Base-by-base conservation (phyloP, 2,329 filamentous ascomycete genomes). In the Chaetomium globosum region DNA sequence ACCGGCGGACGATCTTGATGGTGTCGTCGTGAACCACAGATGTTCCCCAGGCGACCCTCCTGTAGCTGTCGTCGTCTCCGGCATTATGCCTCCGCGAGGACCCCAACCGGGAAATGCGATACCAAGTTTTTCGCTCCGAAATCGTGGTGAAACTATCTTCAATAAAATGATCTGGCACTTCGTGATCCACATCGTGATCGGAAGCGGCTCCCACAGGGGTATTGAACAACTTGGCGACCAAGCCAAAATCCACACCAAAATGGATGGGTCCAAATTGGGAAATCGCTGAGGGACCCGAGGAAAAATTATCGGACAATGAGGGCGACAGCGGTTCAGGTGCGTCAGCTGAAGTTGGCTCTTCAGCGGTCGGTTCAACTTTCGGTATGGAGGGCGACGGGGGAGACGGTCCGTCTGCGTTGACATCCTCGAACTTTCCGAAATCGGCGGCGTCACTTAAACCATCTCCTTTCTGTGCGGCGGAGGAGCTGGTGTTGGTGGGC, bases 121-220 rank as follows among this genome's bases (percentile, higher is more conserved):
- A 88, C 87, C 87, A 90, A 8, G 81, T 80, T 71, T 85, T 88
- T 57, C 87, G 85, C 74, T 89, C 82, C 2, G 83, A 82, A 3
- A 83, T 81, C 2, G 80, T 78, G 4, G 78, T 77, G 66, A 87
- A 87, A 31, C 78, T 83, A 72, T 88, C 84, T 33, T 74, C 74
- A 21, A 85, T 78, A 53, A 83, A 73, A 33, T 77, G 74, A 33
- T 85, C 83, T 0, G 83, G 75, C 0, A 85, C 71, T 0, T 78
- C 73, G 1, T 71, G 68, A 26, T 74, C 61, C 9, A 67, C 58
- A 2, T 21, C 49, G 61, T 73, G 65, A n/a, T 53, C 28, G 69
- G 51, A 28, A 71, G 67, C 8, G 66, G 66, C 4, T 31, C 77
- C 74, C 0, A 80, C 68, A 4, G 74, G 71, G 4, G 75, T 67